Conservation (phyloP, 2,329 filamentous ascomycete species). For the Hyphodiscus sp. region DNA sequence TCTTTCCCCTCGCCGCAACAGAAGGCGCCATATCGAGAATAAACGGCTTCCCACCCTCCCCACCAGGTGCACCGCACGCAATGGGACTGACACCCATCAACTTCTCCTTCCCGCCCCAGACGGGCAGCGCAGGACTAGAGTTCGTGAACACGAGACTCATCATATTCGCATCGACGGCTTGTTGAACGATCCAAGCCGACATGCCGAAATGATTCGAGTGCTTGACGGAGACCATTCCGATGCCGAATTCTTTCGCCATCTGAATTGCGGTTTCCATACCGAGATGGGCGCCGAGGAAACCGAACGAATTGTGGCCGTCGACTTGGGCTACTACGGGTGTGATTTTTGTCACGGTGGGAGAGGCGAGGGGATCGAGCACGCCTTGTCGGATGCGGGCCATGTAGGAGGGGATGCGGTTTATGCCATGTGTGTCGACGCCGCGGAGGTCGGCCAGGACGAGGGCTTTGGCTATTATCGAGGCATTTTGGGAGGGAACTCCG, state of each 20-base stretch:
- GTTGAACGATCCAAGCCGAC: constrained; percentile 73
- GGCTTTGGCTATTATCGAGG: constrained; percentile 57
- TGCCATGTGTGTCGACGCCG: constrained; percentile 73
- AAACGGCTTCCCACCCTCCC: constrained; percentile 48
- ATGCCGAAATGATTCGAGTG: constrained; percentile 82
- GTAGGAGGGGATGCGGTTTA: constrained; percentile 74
- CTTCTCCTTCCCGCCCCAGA: constrained; percentile 29
- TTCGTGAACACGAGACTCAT: constrained; percentile 43
- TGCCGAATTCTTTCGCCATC: constrained; percentile 58
- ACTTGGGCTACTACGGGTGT: constrained; percentile 64
- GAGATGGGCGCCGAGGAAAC: constrained; percentile 61
- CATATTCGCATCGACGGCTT: constrained; percentile 66
- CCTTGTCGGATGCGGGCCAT: constrained; percentile 65
- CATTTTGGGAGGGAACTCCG: constrained; percentile 51
- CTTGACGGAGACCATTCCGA: constrained; percentile 70
- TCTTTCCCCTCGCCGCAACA: constrained; percentile 64
- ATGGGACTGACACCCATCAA: constrained; percentile 30
- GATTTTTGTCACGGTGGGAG: constrained; percentile 51
- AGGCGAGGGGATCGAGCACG: constrained; percentile 55
- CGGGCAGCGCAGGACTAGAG: constrained; percentile 28
- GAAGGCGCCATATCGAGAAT: constrained; percentile 71
- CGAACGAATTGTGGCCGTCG: constrained; percentile 65
- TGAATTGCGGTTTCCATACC: constrained; percentile 63
- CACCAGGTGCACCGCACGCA: constrained; percentile 64
- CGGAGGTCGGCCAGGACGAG: constrained; percentile 70